Percentiles rank a stretch among this genome's conserved stretches.
phyloP scores from a whole-genome alignment of 2,329 filamentous ascomycete genomes.

The Ascochyta lentis region DNA sequence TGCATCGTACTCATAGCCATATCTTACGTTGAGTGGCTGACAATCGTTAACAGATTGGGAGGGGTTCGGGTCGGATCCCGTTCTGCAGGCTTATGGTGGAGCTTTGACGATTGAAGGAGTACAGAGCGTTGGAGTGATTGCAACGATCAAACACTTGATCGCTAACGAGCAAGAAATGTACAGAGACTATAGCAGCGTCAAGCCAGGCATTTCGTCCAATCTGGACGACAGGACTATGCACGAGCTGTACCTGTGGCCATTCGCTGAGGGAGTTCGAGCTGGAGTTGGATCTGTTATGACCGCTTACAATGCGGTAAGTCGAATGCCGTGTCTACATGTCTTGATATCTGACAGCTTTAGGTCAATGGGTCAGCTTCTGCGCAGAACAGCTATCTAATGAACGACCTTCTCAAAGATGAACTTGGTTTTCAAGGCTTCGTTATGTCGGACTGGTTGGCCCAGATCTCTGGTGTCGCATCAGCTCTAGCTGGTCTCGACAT shows the following conservation, averaged over 20 bases:
- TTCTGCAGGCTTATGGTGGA: constrained; percentile 75
- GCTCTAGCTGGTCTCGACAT: constrained; percentile 85
- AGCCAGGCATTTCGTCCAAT: constrained; percentile 59
- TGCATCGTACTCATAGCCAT: not conserved
- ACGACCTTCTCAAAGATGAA: constrained; percentile 84
- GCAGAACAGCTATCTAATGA: constrained; percentile 80
- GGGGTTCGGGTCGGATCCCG: constrained; percentile 73
- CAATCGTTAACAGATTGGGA: constrained; percentile 63
- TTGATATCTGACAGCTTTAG: constrained; percentile 22
- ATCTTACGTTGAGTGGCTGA: constrained; percentile 5
- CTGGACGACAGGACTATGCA: constrained; percentile 78
- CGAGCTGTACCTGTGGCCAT: constrained; percentile 86
- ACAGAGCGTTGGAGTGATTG: constrained; percentile 75
- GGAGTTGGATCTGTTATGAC: constrained; percentile 86
- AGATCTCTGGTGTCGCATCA: constrained; percentile 79
- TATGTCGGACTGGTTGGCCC: constrained; percentile 89
- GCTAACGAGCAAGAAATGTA: constrained; percentile 73
- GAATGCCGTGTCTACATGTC: not conserved
- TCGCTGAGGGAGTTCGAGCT: constrained; percentile 76
- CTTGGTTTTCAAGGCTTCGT: constrained; percentile 87
- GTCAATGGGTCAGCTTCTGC: constrained; percentile 63
- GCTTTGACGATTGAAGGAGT: constrained; percentile 79
- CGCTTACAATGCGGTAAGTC: constrained; percentile 64
- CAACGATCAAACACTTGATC: constrained; percentile 72
- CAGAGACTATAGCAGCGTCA: constrained; percentile 51